Conservation (phyloP, 2,329 filamentous ascomycete genomes). For the Ilyonectria robusta region DNA sequence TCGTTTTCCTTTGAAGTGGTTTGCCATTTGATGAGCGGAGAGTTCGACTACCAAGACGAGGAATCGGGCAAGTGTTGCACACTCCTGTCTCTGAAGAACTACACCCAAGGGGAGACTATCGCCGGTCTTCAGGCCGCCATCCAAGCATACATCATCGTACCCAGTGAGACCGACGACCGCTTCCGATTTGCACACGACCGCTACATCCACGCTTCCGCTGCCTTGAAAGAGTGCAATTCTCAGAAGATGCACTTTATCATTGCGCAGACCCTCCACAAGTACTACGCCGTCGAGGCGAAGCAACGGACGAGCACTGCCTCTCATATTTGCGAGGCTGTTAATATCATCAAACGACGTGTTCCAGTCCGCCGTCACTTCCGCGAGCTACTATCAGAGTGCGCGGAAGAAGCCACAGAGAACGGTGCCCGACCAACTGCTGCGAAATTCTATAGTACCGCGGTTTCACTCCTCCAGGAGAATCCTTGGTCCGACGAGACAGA, state of each 20-base stretch:
- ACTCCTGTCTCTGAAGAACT: conserved; percentile 49
- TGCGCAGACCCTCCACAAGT: conserved; percentile 83
- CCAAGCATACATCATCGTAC: conserved; percentile 83
- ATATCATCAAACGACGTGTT: conserved; percentile 79
- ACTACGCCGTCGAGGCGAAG: conserved; percentile 72
- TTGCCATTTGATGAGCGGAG: conserved; percentile 81
- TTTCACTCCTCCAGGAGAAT: conserved; percentile 83
- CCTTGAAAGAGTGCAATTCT: conserved; percentile 77
- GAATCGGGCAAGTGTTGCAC: conserved; percentile 53
- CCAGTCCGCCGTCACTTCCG: conserved; percentile 76
- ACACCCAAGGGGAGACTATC: conserved; percentile 78
- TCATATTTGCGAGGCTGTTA: conserved; percentile 84
- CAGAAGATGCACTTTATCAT: conserved; percentile 93
- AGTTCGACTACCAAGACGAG: conserved; percentile 74
- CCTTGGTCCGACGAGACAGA: conserved; percentile 79
- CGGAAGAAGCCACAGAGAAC: conserved; percentile 82
- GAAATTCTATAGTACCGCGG: conserved; percentile 84
- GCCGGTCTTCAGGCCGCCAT: conserved; percentile 87
- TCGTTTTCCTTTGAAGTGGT: conserved; percentile 89
- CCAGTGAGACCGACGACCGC: conserved; percentile 86
- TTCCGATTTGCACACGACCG: conserved; percentile 93
- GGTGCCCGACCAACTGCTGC: conserved; percentile 86
- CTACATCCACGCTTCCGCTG: conserved; percentile 81
- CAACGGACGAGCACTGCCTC: conserved; percentile 81
- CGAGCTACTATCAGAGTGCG: conserved; percentile 83